These are phyloP conservation scores for Sambucus nigra DNA, from an alignment of 129 eudicot genomes.

Conservation along the genomic window DNA sequence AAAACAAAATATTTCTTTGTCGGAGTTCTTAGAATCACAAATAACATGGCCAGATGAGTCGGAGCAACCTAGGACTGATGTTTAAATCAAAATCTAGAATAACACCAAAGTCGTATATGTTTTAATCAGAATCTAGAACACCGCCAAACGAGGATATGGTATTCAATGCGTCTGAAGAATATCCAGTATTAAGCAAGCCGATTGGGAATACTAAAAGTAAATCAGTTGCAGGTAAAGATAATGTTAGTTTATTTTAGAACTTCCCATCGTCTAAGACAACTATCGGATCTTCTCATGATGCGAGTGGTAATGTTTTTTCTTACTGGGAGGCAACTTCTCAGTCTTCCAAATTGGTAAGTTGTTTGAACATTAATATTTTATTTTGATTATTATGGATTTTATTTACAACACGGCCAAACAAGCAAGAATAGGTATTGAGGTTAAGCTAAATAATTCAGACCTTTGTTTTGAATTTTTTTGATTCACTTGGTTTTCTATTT, in stretches of 20 bases:
- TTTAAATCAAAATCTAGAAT: constrained; percentile 16
- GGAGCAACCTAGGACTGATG: constrained; percentile 25
- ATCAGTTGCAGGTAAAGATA: constrained; percentile 20
- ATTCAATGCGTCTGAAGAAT: constrained; percentile 27
- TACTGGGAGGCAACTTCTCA: constrained; percentile 32
- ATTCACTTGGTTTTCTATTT: too few species aligned
- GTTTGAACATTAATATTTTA: too few species aligned
- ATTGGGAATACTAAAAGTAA: constrained; percentile 17
- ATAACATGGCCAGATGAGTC: constrained; percentile 53
- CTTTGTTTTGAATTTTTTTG: too few species aligned
- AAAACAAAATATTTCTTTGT: constrained; percentile 32
- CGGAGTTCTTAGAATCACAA: constrained; percentile 45
- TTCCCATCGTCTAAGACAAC: constrained; percentile 17
- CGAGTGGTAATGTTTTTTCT: constrained; percentile 8
- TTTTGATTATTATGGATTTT: too few species aligned
- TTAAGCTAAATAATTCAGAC: too few species aligned
- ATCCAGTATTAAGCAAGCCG: constrained; percentile 17
- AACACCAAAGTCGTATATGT: constrained; percentile 28
- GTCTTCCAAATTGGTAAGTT: constrained; percentile 13
- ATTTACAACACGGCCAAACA: too few species aligned
- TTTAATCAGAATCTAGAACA: constrained; percentile 27
- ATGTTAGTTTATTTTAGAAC: constrained; percentile 32
- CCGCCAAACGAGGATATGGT: constrained; percentile 16
- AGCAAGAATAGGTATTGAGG: too few species aligned
- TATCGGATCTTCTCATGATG: constrained; percentile 5